Conservation (phyloP, 345 rosid genomes). For the Eucalyptus sp. region DNA sequence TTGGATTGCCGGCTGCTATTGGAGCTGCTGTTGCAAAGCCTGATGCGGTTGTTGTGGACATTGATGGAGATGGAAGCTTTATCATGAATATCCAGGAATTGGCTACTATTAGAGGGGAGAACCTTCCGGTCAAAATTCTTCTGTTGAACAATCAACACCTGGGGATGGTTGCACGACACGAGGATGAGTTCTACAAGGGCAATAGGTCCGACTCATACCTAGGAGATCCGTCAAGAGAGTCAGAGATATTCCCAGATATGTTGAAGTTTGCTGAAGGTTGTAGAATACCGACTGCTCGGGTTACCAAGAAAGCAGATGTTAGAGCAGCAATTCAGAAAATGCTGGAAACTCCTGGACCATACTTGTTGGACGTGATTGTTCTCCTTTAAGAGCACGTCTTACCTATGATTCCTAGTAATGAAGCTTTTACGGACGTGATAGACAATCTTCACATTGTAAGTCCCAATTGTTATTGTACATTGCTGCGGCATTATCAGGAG, state of each 20-base stretch:
- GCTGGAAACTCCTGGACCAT: conserved; percentile 93
- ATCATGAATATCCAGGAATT: conserved; percentile 50
- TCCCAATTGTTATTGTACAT: no score
- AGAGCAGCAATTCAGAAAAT: conserved; percentile 36
- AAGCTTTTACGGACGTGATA: conserved; percentile 82
- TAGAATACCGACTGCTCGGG: conserved; percentile 81
- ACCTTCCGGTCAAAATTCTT: conserved; percentile 75
- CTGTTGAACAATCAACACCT: conserved; percentile 86
- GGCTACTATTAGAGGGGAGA: conserved; percentile 14
- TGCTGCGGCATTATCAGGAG: not conserved
- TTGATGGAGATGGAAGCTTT: no score
- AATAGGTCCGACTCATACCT: conserved; percentile 85
- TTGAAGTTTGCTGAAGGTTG: conserved; percentile 79
- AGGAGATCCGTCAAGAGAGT: conserved; percentile 64
- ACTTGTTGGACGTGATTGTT: conserved; percentile 74
- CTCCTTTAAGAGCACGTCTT: conserved; percentile 97
- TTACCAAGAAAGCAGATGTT: conserved; percentile 27
- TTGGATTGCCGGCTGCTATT: conserved; percentile 95
- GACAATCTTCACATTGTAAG: conserved; percentile 41
- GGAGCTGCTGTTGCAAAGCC: conserved; percentile 97
- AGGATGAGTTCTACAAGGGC: conserved; percentile 88
- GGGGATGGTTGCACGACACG: conserved; percentile 98
- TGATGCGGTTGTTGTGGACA: conserved; percentile 45
- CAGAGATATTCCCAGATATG: conserved; percentile 82
- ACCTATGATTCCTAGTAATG: conserved; percentile 97